Base-by-base conservation (phyloP, 176 grass and related monocot genomes). In the Cenchrus purpureus region DNA sequence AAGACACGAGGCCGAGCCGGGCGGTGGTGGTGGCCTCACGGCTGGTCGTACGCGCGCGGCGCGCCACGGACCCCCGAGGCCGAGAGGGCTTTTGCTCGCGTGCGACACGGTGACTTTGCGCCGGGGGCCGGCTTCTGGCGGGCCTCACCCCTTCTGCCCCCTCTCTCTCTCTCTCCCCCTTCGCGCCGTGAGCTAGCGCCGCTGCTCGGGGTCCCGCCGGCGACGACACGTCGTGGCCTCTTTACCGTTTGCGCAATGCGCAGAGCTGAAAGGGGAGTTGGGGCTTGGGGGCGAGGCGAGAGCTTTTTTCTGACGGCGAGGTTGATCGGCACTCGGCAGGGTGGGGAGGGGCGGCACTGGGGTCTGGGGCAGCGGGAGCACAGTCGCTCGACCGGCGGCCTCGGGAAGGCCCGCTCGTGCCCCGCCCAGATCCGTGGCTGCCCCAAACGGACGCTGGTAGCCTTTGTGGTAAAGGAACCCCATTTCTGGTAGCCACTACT, bases 381-480 rank as follows among this genome's bases (percentile, higher is more conserved):
- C 60, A 49, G 60, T 34, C 14, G 46, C 0, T 29, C 25, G 62
- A 25, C 25, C 25, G 25, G 5, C 63, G 62, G 79, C 80, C 14
- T 59, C 80, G 54, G 40, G 51, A 70, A 60, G 53, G 80, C 68
- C 75, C 64, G 29, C 57, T 34, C 55, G 10, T 62, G 80, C 55
- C 55, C 7, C 40, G 37, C 42, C 25, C 43, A 29, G 55, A 82
- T 82, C 31, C 31, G 68, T 37, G 68, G 15, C 14, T 1, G 42
- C 22, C 22, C 2, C 29, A 48, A 73, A 50, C 68, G 15, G 80
- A 20, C 56, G 80, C 10, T 10, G 67, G 34, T 11, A 22, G 55
- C 17, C 68, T 58, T 71, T 31, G 68, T 2, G 22, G 68, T n/a
- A 61, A 60, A 62, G 80, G 7, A 10, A 8, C 11, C 8, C 28